A percentile compares a stretch with the other conserved stretches of the same genome.
Evolutionary conservation across 1,284 basidiomycete genomes (phyloP).

Genomic region (Ceratobasidium sp.): DNA sequence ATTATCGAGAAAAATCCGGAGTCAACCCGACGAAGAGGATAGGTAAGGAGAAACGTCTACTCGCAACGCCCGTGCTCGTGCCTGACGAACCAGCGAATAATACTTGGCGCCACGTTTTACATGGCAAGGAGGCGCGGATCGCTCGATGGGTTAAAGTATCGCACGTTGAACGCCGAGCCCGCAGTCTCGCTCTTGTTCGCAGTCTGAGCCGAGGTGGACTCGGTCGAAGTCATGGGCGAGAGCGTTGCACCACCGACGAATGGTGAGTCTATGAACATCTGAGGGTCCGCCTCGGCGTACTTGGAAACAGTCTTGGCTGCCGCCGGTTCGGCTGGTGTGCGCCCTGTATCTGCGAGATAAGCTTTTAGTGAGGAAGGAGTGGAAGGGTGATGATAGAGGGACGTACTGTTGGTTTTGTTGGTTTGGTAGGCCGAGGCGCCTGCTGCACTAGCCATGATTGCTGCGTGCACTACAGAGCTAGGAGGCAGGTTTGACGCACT

Average conservation of each 20-base stretch:
- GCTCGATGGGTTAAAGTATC: conserved; percentile 39
- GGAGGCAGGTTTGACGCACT: conserved; percentile 33
- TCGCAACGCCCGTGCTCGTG: conserved; percentile 21
- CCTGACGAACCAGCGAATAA: not conserved
- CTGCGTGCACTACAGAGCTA: conserved; percentile 29
- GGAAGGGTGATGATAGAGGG: not conserved
- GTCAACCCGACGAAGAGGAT: conserved; percentile 19
- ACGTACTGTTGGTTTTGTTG: conserved; percentile 23
- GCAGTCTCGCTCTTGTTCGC: not conserved
- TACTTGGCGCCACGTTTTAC: conserved; percentile 6
- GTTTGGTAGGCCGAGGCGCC: not conserved
- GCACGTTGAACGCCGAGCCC: conserved; percentile 6
- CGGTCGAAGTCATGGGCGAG: conserved; percentile 17
- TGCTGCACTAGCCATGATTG: conserved; percentile 29
- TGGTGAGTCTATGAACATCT: conserved; percentile 43
- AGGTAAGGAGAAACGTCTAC: conserved; percentile 2
- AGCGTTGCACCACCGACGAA: conserved; percentile 34
- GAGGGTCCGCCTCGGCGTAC: conserved; percentile 26
- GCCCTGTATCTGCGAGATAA: not conserved
- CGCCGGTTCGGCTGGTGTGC: not conserved
- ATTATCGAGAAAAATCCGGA: conserved; percentile 11
- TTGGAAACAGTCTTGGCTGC: conserved; percentile 33
- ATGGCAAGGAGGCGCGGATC: conserved; percentile 34
- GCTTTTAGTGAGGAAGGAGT: not conserved
- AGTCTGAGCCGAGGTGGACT: conserved; percentile 18